Evolutionary conservation across 441 rosid genomes (phyloP).

Genomic region (Jatropha podagrica): DNA sequence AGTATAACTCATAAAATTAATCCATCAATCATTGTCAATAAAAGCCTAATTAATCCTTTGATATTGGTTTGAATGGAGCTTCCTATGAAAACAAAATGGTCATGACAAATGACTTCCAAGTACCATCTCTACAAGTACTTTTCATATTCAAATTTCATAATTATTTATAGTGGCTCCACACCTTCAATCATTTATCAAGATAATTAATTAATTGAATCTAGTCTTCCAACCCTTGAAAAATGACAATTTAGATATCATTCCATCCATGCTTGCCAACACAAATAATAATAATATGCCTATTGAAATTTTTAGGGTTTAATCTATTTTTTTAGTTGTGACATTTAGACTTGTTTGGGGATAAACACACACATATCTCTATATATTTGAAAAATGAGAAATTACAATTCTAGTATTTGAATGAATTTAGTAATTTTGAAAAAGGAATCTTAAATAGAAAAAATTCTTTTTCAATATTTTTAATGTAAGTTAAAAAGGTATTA

Average conservation of each 20-base stretch:
- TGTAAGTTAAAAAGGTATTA: too few species aligned
- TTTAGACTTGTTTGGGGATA: background rate
- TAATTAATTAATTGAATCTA: background rate
- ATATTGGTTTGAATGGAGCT: background rate
- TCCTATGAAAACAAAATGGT: background rate
- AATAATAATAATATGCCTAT: background rate
- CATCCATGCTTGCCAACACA: background rate
- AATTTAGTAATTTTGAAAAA: too few species aligned
- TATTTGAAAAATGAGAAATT: too few species aligned
- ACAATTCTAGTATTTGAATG: too few species aligned
- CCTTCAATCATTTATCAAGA: conserved; percentile 10
- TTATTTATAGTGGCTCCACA: background rate
- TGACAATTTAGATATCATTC: background rate
- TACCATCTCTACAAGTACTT: background rate
- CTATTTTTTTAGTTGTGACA: background rate
- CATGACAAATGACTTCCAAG: background rate
- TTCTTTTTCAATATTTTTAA: background rate
- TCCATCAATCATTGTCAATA: background rate
- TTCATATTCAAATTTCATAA: background rate
- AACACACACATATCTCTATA: too few species aligned
- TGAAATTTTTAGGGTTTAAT: background rate
- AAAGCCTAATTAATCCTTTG: background rate
- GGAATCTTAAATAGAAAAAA: background rate
- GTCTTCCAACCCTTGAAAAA: background rate
- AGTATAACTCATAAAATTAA: background rate